Percentiles rank a stretch among this genome's conserved stretches.
These are phyloP conservation scores for Leccinum imitatum DNA, from an alignment of 768 basidiomycete species.

Conservation along the genomic window DNA sequence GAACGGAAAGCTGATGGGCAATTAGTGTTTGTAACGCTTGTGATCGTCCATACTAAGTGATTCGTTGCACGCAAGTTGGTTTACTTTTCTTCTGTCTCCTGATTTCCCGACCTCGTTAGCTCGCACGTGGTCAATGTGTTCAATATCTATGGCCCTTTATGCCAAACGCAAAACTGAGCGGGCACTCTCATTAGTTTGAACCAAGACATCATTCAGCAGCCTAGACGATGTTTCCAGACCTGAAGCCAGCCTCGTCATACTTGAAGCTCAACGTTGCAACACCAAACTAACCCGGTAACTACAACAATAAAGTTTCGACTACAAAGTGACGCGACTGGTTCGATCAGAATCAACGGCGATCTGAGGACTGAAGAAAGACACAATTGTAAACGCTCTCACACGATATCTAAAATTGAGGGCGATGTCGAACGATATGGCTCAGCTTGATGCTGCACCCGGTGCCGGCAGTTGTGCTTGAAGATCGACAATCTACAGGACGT, in stretches of 20 bases:
- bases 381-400: neutral
- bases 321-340: neutral
- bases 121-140: neutral
- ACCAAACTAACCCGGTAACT: too few species aligned
- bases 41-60: neutral
- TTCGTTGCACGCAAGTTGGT: neutral
- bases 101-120: neutral
- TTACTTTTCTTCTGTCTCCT: neutral
- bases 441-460: conserved; percentile 23
- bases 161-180: too few species aligned
- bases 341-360: neutral
- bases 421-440: neutral
- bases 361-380: neutral
- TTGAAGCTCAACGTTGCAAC: too few species aligned
- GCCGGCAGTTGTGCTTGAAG: conserved; percentile 57
- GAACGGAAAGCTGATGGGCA: conserved; percentile 63
- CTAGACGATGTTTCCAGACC: too few species aligned
- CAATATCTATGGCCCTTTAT: neutral
- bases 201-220: too few species aligned
- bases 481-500: conserved; percentile 54
- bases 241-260: too few species aligned
- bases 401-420: neutral
- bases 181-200: too few species aligned
- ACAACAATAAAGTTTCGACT: neutral
- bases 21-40: neutral